Percentiles rank a stretch among this genome's conserved stretches.
Evolutionary conservation across 192 early-diverging fungal species (phyloP).

Genomic region (Polychytrium aggregatum): DNA sequence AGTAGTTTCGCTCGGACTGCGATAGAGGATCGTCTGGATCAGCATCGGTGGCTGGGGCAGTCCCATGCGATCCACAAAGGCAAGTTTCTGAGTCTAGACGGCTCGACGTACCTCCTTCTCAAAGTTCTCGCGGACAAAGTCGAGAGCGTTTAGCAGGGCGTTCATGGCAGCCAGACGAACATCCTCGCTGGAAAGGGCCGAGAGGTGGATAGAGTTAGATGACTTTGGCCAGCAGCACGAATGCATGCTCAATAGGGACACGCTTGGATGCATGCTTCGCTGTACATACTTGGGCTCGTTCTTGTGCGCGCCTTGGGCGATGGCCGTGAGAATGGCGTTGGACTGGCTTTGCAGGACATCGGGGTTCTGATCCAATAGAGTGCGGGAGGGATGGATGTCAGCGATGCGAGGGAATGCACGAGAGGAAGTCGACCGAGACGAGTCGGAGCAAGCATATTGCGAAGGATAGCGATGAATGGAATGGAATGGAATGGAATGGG

Average conservation of each 20-base stretch:
- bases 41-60: too few relatives aligned
- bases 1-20: constrained; percentile 87
- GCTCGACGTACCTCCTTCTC: constrained; percentile 61
- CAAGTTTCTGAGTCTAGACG: too few relatives aligned
- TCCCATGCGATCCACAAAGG: too few relatives aligned
- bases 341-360: constrained; percentile 70
- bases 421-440: background rate
- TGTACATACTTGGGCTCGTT: constrained; percentile 70
- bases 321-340: constrained; percentile 86
- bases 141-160: constrained; percentile 89
- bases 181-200: constrained; percentile 42
- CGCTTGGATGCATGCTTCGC: too few relatives aligned
- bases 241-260: background rate
- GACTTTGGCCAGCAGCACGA: background rate
- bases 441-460: background rate
- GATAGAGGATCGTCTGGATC: too few relatives aligned
- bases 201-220: background rate
- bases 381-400: background rate
- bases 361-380: constrained; percentile 42
- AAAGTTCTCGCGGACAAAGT: constrained; percentile 92
- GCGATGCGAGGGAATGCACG: background rate
- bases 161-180: constrained; percentile 80
- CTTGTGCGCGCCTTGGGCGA: constrained; percentile 89
- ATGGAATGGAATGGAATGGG: too few relatives aligned
- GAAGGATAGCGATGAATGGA: too few relatives aligned